Conservation (phyloP, 2,329 filamentous ascomycete species). For the Alternaria viburni region DNA sequence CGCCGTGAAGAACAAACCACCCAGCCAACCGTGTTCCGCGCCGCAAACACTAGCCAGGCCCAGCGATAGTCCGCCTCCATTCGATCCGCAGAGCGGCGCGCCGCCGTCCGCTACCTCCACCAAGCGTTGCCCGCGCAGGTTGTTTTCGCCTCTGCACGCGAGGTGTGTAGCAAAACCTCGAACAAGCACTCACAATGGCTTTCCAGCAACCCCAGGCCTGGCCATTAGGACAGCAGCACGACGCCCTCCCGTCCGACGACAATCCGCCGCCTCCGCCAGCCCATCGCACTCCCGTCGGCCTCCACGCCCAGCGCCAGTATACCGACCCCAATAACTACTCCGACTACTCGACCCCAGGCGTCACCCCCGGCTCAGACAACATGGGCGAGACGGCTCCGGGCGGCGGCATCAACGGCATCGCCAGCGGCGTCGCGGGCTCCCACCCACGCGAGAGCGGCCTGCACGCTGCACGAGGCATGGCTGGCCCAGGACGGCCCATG, state of each 20-base stretch:
- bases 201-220: slow-evolving; percentile 29
- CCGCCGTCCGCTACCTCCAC: slow-evolving; percentile 4
- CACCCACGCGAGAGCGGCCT: slow-evolving; percentile 66
- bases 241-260: slow-evolving; percentile 25
- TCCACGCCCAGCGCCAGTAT: slow-evolving; percentile 36
- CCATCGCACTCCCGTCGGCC: slow-evolving; percentile 39
- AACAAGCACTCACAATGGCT: slow-evolving; percentile 20
- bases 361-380: slow-evolving; percentile 70
- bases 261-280: slow-evolving; percentile 44
- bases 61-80: slow-evolving; percentile 10
- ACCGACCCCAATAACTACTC: slow-evolving; percentile 42
- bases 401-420: slow-evolving; percentile 72
- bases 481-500: slow-evolving; percentile 25
- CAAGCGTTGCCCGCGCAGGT: slow-evolving; percentile 7
- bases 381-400: slow-evolving; percentile 65
- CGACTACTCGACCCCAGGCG: slow-evolving; percentile 42
- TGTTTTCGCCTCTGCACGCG: slow-evolving; percentile 12
- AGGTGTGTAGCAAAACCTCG: slow-evolving; percentile 5
- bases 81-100: slow-evolving; percentile 20
- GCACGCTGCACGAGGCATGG: slow-evolving; percentile 62
- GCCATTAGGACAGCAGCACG: slow-evolving; percentile 31
- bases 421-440: slow-evolving; percentile 66
- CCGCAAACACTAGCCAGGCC: slow-evolving; percentile 2
- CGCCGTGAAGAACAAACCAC: slow-evolving; percentile 3
- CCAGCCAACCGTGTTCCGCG: background rate